Percentiles rank a stretch among this genome's conserved stretches.
phyloP scores from a whole-genome alignment of 2,329 filamentous ascomycete genomes.

The Ophiostoma angusticollis region DNA sequence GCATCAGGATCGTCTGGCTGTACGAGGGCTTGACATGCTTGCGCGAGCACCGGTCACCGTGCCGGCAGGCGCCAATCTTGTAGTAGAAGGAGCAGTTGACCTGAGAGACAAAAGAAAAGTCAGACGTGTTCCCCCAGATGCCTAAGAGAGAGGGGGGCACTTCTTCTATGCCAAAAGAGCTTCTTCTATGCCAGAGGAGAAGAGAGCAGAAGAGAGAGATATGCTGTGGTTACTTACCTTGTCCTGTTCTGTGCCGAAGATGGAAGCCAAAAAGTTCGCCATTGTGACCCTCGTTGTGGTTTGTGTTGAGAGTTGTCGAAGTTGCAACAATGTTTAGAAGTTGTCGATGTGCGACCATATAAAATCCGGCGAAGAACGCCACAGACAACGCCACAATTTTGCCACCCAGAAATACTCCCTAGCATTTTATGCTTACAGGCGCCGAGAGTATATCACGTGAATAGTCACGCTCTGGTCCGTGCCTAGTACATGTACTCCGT shows the following conservation, averaged over 20 bases:
- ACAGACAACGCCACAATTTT: constrained; percentile 8
- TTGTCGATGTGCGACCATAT: too few species aligned
- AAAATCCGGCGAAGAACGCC: constrained; percentile 9
- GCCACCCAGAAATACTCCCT: not conserved
- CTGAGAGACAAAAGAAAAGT: constrained; percentile 11
- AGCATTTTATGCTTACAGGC: too few species aligned
- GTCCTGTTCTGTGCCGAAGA: constrained; percentile 99
- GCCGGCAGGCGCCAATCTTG: constrained; percentile 98
- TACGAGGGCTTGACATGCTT: constrained; percentile 99
- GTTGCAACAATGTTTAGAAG: too few species aligned
- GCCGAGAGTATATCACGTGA: constrained; percentile 1
- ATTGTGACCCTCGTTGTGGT: constrained; percentile 33
- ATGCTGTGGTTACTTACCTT: too few species aligned
- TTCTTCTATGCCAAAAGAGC: too few species aligned
- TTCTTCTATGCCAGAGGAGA: not conserved
- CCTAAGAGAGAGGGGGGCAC: constrained; percentile 14
- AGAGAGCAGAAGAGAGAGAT: not conserved
- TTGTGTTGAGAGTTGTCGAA: not conserved
- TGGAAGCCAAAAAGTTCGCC: constrained; percentile 98
- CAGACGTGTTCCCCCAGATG: too few species aligned
- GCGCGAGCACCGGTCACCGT: constrained; percentile 93
- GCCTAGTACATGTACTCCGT: too few species aligned
- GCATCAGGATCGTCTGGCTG: constrained; percentile 92
- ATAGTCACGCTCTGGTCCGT: too few species aligned
- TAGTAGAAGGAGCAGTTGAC: constrained; percentile 99